A percentile compares a stretch with the other conserved stretches of the same genome.
These are phyloP conservation scores for Dichotomopilus funicola DNA, from an alignment of 2,329 filamentous ascomycete species.

Conservation along the genomic window DNA sequence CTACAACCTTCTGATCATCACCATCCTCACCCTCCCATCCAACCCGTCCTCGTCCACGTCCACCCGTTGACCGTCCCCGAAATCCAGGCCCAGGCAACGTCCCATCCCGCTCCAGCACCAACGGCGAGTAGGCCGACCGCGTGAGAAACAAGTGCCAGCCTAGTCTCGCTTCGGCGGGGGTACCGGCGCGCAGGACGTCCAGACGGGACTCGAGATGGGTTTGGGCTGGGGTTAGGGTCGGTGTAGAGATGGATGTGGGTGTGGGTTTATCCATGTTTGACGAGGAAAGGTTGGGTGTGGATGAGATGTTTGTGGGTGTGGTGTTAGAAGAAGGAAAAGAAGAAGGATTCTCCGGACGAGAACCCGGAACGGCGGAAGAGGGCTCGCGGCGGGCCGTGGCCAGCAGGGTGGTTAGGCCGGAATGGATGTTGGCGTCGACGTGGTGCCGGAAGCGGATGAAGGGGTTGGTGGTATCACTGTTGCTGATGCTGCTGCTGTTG, in stretches of 20 bases:
- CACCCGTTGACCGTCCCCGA: neutral
- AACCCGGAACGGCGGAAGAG: no score
- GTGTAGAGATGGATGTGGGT: neutral
- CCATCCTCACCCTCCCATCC: neutral
- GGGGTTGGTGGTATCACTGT: conserved; percentile 4
- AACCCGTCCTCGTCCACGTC: neutral
- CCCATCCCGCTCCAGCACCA: conserved; percentile 38
- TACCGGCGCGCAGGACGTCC: neutral
- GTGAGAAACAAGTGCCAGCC: conserved; percentile 27
- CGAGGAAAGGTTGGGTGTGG: neutral
- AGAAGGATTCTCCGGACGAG: no score
- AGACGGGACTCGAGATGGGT: conserved; percentile 5
- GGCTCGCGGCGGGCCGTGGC: neutral
- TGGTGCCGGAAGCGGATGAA: conserved; percentile 16
- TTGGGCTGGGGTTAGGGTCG: neutral
- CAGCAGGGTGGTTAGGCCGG: conserved; percentile 9
- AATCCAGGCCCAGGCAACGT: neutral
- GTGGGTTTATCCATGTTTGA: neutral
- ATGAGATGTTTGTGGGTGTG: neutral
- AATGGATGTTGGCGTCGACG: conserved; percentile 15
- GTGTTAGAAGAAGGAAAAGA: neutral
- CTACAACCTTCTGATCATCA: no score
- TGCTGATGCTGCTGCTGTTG: neutral
- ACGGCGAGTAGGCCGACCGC: conserved; percentile 40
- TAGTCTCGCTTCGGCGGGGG: neutral